phyloP scores from a whole-genome alignment of 1,284 basidiomycete species.

The Ceratobasidium sp. region DNA sequence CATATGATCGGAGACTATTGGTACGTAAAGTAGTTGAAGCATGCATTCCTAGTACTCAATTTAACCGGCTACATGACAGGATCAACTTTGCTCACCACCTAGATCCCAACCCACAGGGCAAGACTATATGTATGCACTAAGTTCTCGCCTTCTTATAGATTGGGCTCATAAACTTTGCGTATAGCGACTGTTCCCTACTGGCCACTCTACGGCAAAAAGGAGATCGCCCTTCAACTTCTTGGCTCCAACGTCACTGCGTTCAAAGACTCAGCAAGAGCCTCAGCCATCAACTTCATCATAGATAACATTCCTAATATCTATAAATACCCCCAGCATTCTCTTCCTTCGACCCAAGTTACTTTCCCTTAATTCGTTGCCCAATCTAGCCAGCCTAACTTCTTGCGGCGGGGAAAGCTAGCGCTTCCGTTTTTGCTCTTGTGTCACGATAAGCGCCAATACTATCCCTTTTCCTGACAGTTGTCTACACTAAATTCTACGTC shows the following conservation, averaged over 20 bases:
- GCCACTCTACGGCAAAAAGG: background rate
- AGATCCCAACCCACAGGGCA: background rate
- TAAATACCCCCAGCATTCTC: too few relatives aligned
- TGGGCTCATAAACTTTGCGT: background rate
- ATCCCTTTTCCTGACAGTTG: too few relatives aligned
- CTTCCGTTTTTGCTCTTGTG: too few relatives aligned
- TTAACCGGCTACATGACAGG: background rate
- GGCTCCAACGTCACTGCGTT: background rate
- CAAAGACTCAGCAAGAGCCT: conserved; percentile 4
- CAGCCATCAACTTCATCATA: background rate
- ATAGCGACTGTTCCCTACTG: background rate
- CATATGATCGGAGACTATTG: conserved; percentile 1
- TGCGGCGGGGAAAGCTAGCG: too few relatives aligned
- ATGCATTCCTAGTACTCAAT: background rate
- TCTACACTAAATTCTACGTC: too few relatives aligned
- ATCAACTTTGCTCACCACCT: background rate
- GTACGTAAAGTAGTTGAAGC: background rate
- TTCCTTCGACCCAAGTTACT: too few relatives aligned
- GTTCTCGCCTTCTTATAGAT: too few relatives aligned
- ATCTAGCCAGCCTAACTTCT: too few relatives aligned
- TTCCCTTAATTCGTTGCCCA: too few relatives aligned
- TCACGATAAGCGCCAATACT: too few relatives aligned
- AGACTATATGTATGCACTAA: background rate
- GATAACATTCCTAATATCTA: too few relatives aligned
- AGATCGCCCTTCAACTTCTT: background rate